phyloP scores from a whole-genome alignment of 371 early-diverging fungal species.

The Massospora cicadina region DNA sequence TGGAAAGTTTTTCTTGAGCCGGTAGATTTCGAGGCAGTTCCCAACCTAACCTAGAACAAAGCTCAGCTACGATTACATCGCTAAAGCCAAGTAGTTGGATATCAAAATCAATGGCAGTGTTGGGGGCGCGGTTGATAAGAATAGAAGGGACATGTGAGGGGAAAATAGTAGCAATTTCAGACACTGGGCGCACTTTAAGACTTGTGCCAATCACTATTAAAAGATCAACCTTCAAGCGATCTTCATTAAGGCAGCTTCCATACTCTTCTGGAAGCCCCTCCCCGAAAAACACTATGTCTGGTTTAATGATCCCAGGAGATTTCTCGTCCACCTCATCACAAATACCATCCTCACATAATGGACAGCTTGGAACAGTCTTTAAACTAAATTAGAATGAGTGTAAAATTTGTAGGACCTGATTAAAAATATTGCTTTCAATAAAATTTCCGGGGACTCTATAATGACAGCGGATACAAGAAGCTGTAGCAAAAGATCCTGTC shows the following conservation, averaged over 20 bases:
- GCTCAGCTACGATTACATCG: constrained; percentile 63
- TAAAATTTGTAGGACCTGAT: background rate
- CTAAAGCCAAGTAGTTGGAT: constrained; percentile 74
- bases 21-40: constrained; percentile 25
- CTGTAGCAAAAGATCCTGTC: constrained; percentile 34
- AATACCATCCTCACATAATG: constrained; percentile 25
- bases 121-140: constrained; percentile 75
- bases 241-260: background rate
- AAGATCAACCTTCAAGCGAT: constrained; percentile 27
- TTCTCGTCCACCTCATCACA: background rate
- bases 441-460: background rate
- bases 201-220: constrained; percentile 86
- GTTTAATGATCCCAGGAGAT: constrained; percentile 48
- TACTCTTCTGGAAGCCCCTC: constrained; percentile 47
- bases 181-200: constrained; percentile 75
- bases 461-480: constrained; percentile 53
- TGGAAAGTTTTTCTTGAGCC: background rate
- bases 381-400: background rate
- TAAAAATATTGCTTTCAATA: background rate
- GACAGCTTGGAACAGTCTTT: constrained; percentile 45
- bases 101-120: constrained; percentile 70
- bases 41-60: constrained; percentile 61
- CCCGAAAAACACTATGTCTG: constrained; percentile 90
- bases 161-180: constrained; percentile 13
- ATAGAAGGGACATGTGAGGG: constrained; percentile 76